Evolutionary conservation across 148 eudicot genomes (phyloP).

Genomic region (Cornus kousa): DNA sequence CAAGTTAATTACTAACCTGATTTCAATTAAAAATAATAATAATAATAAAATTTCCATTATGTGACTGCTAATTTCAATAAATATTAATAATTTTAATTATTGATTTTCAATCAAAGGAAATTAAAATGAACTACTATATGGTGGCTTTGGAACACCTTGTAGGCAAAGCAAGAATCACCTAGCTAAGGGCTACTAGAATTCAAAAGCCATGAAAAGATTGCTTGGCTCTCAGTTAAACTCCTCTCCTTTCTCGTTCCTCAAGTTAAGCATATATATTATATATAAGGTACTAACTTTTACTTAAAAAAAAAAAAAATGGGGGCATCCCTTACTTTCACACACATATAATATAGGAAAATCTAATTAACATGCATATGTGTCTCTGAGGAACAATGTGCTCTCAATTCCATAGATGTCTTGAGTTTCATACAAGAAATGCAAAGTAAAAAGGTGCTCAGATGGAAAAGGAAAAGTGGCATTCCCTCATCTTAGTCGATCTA

Average conservation of each 20-base stretch:
- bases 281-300: too few relatives aligned
- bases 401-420: neutral
- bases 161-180: constrained; percentile 9
- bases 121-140: neutral
- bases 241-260: neutral
- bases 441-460: neutral
- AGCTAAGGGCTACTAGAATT: neutral
- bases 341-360: neutral
- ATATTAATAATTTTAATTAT: neutral
- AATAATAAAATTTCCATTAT: too few relatives aligned
- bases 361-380: neutral
- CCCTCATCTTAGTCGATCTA: too few relatives aligned
- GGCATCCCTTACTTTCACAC: too few relatives aligned
- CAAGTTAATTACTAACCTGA: too few relatives aligned
- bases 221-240: neutral
- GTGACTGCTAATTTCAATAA: too few relatives aligned
- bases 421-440: neutral
- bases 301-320: too few relatives aligned
- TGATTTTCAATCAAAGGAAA: neutral
- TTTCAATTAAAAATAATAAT: too few relatives aligned
- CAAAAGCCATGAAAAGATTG: neutral
- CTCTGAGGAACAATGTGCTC: neutral
- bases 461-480: neutral
- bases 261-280: constrained; percentile 23
- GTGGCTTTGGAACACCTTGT: constrained; percentile 2